A percentile compares a stretch with the other conserved stretches of the same genome.
Conservation (phyloP, 2,329 filamentous ascomycete genomes). For the Cladophialophora yegresii region DNA sequence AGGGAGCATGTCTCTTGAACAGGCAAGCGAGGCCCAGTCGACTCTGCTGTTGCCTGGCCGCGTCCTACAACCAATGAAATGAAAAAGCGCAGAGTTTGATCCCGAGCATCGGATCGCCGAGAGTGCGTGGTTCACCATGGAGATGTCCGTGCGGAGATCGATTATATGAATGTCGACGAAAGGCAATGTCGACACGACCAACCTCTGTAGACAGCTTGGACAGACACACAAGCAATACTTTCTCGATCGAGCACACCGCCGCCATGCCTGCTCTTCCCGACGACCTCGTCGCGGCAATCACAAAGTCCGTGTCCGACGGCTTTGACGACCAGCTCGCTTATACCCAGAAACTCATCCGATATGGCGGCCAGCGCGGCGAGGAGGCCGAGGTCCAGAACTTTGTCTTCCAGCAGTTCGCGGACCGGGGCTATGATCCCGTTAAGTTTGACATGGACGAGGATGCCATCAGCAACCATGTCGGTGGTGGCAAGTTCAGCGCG, state of each 20-base stretch:
- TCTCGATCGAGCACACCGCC: not conserved
- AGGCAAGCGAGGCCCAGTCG: not conserved
- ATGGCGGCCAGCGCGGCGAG: conserved; percentile 31
- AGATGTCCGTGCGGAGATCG: not conserved
- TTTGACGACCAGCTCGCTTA: conserved; percentile 28
- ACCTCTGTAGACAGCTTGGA: not conserved
- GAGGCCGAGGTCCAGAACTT: conserved; percentile 28
- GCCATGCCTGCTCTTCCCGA: conserved; percentile 29
- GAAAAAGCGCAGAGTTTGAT: not conserved
- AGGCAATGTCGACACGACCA: not conserved
- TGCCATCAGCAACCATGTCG: conserved; percentile 23
- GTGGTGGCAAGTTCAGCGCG: conserved; percentile 27
- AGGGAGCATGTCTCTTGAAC: not conserved
- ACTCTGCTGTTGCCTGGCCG: not conserved
- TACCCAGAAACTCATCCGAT: conserved; percentile 30
- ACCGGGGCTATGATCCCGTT: conserved; percentile 25
- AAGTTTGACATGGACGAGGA: conserved; percentile 31
- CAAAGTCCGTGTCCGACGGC: conserved; percentile 24
- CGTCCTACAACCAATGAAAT: not conserved
- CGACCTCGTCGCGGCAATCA: conserved; percentile 24
- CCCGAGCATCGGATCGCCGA: no score
- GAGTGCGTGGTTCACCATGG: not conserved
- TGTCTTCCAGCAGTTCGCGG: conserved; percentile 26
- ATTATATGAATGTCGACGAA: not conserved
- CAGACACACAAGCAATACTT: not conserved